Evolutionary conservation across 352 stramenopile species (phyloP), one percentile per base, ranked within the genome.

Genomic region (Pythium monospermum): DNA sequence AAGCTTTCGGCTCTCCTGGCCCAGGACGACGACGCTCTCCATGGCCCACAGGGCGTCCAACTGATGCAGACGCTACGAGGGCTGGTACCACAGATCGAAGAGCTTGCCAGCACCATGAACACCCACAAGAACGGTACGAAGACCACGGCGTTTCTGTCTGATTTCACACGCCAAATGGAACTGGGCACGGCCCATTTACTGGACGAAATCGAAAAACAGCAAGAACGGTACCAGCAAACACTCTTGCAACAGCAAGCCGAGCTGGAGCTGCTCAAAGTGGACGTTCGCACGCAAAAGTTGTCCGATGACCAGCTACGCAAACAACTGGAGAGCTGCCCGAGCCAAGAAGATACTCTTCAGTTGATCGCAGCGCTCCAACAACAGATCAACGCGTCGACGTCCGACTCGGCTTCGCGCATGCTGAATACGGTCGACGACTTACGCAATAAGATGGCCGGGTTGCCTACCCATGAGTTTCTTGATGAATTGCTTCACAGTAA

Each of bases 111-210:
- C 41, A 53, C 53, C 10, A 30, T 60, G 10, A 47, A 59, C 1
- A 38, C 56, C 25, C 51, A 18, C 15, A 32, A 57, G 7, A n/a
- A n/a, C n/a, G n/a, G n/a, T n/a, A n/a, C n/a, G n/a, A 40, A 48
- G 15, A 59, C 59, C 15, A 26, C 52, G 0, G 50, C 25, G 7
- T 76, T 82, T 21, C 32, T 85, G 13, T 59, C 64, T 1, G 50
- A 66, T n/a, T 53, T 64, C n/a, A 68, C 78, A 37, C 71, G 69
- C 31, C 68, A 67, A 23, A 87, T 87, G 76, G 73, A 87, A 23
- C 47, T 84, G 12, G 76, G 76, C 3, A 83, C 71, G 0, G 76
- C 73, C 4, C 83, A 69, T 33, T 25, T 87, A 8, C 52, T 87
- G 18, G 73, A 85, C 3, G 69, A 53, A 3, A 57, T 79, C 19